Base-by-base conservation (phyloP, 192 early-diverging fungal species). In the Geosiphon pyriformis region DNA sequence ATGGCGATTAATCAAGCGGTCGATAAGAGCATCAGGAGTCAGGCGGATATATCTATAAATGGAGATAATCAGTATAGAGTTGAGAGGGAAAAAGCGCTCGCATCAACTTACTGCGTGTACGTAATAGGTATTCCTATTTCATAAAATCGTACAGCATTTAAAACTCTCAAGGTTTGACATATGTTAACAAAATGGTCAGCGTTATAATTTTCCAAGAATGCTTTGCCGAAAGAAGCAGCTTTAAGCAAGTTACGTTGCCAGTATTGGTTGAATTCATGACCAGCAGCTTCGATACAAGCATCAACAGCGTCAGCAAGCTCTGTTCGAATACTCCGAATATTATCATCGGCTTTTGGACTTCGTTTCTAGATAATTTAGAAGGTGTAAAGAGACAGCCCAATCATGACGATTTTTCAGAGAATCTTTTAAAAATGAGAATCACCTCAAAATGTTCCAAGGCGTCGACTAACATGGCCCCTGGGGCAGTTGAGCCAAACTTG, bases 171-270 rank as follows among this genome's bases (percentile, higher is more conserved):
- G 4, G 76, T 78, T 60, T 89, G 87, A 67, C 91, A 92, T 87
- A 92, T 92, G 47, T 90, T 86, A 20, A 95, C 91, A 72, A 98
- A 92, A 48, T 81, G 82, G 68, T 93, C 87, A 4, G 92, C 82
- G 60, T 90, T 88, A 59, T 93, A 95, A 4, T 83, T 76, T n/a
- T 92, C 85, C 61, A 98, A 56, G 60, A 97, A 99, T 29, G 87
- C 81, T 71, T 96, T 96, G 35, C 96, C 96, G 75, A 96, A 90
- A 0, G 92, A 92, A 0, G 94, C 95, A 0, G 96, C 92, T 78
- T 92, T 88, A 3, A 94, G 70, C 33, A 98, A 77, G n/a, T 76
- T 65, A 29, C 92, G 90, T 78, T 99, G 98, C 25, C 83, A 77
- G 59, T 81, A 73, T 4, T 87, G 76, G 6, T 87, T 76, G 35